Base-by-base conservation (phyloP, 257 asterid species). In the Solanum rostratum region DNA sequence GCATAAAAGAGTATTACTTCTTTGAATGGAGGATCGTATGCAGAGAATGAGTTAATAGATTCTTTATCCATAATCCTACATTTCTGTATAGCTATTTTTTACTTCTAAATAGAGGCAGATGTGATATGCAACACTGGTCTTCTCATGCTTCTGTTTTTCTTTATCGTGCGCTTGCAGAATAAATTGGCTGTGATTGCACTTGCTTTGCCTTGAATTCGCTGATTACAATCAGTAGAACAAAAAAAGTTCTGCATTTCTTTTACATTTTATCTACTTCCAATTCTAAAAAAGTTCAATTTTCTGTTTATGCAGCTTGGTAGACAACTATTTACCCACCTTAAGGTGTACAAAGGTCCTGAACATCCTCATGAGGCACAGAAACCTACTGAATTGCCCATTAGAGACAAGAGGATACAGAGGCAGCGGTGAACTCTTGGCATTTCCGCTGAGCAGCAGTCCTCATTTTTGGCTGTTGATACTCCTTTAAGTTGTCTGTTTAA, bases 281-380 rank as follows among this genome's bases (percentile, higher is more conserved):
- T 76, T 27, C 45, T 76, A 18, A 49, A 29, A 16, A 4, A 22
- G 27, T 74, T 7, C 39, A 14, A 18, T 74, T 66, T 79, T 55
- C 89, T 89, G 57, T 43, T 79, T 80, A 60, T 71, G 93, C 97
- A 96, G 99, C 98, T 96, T 66, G 98, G 99, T 24, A 90, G 98
- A 89, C 86, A 94, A 22, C 84, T 96, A 79, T 95, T 95, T 85
- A 93, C 88, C 88, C 99, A 95, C 89, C 94, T 96, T 7, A 95
- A 96, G 92, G 98, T 95, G 70, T 96, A 93, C 84, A 87, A 92
- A 10, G 98, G 99, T 83, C 94, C 98, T n/a, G 89, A 86, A 71
- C 99, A 96, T 89, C 99, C 99, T 66, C 99, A 96, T 6, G 97
- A 92, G 88, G 99, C 99, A 53, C 99, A 96, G 69, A 83, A 92